A percentile compares a stretch with the other conserved stretches of the same genome.
Conservation (phyloP, 1,284 basidiomycete genomes). For the Ustilago esculenta region DNA sequence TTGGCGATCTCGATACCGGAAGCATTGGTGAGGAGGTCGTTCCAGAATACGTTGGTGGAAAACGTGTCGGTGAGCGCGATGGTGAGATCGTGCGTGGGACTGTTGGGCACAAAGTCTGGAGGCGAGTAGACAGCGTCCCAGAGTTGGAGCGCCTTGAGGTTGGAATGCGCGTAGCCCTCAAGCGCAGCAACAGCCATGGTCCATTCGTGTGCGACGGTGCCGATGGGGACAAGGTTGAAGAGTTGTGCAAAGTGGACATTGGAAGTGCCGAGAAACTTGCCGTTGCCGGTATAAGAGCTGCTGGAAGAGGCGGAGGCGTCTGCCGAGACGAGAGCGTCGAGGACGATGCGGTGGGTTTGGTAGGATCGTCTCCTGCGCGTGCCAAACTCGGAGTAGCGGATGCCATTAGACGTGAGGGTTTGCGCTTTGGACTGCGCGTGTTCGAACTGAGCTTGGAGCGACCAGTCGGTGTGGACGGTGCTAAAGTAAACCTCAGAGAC, state of each 20-base stretch:
- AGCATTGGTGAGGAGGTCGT: conserved; percentile 53
- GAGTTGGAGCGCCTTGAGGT: conserved; percentile 54
- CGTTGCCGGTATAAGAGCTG: conserved; percentile 58
- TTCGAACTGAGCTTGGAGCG: conserved; percentile 76
- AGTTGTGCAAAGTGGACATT: conserved; percentile 62
- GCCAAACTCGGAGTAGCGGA: conserved; percentile 90
- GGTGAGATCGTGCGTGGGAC: conserved; percentile 61
- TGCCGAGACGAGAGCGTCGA: conserved; percentile 77
- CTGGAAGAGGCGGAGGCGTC: conserved; percentile 28
- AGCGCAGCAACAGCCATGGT: conserved; percentile 65
- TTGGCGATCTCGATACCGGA: conserved; percentile 54
- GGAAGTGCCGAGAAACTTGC: conserved; percentile 73
- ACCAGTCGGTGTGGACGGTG: conserved; percentile 82
- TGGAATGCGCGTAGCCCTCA: conserved; percentile 54
- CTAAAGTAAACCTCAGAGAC: conserved; percentile 81
- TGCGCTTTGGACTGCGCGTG: conserved; percentile 80
- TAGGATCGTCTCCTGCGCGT: conserved; percentile 87
- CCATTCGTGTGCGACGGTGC: conserved; percentile 66
- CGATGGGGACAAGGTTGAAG: conserved; percentile 55
- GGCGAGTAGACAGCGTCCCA: conserved; percentile 65
- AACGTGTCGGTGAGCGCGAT: conserved; percentile 67
- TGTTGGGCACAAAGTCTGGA: conserved; percentile 55
- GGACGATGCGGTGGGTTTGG: conserved; percentile 80
- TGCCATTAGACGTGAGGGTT: conserved; percentile 76
- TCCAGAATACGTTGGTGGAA: conserved; percentile 62